Conservation (phyloP, 1,139 yeast species). For the Yamadazyma jaroonii region DNA sequence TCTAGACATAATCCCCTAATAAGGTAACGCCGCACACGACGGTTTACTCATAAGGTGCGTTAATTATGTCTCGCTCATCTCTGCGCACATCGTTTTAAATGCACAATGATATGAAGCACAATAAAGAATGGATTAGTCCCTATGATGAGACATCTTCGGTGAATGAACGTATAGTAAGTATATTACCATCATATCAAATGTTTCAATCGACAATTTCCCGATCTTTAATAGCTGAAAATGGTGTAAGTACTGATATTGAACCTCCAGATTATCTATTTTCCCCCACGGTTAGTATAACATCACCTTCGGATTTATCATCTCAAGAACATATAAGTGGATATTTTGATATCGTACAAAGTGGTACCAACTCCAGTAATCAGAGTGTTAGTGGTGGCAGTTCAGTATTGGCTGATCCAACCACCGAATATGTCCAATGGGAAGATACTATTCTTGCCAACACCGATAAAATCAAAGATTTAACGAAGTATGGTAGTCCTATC, state of each 20-base stretch:
- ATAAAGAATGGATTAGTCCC: not conserved
- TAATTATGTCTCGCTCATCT: not conserved
- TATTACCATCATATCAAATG: conserved; percentile 43
- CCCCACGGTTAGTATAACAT: not conserved
- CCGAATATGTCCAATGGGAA: conserved; percentile 13
- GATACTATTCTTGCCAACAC: conserved; percentile 36
- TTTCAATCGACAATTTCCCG: conserved; percentile 33
- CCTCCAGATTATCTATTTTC: conserved; percentile 9
- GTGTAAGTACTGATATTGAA: not conserved
- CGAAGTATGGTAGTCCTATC: conserved; percentile 27
- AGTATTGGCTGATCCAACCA: conserved; percentile 9
- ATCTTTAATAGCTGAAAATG: conserved; percentile 5
- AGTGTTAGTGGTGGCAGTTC: not conserved
- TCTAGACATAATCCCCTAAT: not conserved
- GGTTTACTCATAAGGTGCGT: not conserved
- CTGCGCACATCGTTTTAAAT: not conserved
- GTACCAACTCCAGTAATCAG: not conserved
- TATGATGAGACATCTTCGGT: too few relatives aligned
- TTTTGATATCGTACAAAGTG: not conserved
- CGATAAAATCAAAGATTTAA: conserved; percentile 32
- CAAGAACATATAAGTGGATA: conserved; percentile 1
- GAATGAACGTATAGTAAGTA: conserved; percentile 21
- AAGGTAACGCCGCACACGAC: not conserved
- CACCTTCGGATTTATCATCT: not conserved
- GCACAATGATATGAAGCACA: not conserved